phyloP scores from a whole-genome alignment of 768 basidiomycete species.

The Tubosaeta brunneosetosa region DNA sequence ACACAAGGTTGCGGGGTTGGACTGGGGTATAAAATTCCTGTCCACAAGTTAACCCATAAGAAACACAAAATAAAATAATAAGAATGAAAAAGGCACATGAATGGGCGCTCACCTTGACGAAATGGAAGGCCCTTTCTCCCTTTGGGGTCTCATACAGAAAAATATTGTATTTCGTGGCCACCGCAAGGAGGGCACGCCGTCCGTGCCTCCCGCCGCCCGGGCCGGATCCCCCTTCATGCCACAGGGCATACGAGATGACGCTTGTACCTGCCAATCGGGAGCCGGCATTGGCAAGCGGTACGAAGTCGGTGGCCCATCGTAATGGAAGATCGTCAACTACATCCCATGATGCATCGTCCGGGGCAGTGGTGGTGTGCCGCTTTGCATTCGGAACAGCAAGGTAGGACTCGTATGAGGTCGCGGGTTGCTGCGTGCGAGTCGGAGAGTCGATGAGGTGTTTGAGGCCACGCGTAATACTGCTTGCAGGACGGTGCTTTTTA shows the following conservation, averaged over 20 bases:
- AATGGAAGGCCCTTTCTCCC: slow-evolving; percentile 78
- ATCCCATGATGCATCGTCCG: slow-evolving; percentile 62
- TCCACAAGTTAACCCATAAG: background rate
- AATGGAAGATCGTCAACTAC: slow-evolving; percentile 67
- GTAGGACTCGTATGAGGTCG: slow-evolving; percentile 26
- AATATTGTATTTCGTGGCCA: slow-evolving; percentile 70
- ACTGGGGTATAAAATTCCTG: slow-evolving; percentile 84
- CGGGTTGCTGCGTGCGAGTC: slow-evolving; percentile 24
- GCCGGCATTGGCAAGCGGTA: slow-evolving; percentile 65
- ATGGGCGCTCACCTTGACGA: slow-evolving; percentile 53
- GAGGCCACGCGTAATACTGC: slow-evolving; percentile 58
- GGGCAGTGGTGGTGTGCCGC: slow-evolving; percentile 25
- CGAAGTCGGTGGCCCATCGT: slow-evolving; percentile 85
- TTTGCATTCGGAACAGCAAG: slow-evolving; percentile 28
- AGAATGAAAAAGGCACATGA: slow-evolving; percentile 20
- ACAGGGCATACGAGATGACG: slow-evolving; percentile 65
- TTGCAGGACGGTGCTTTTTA: slow-evolving; percentile 47
- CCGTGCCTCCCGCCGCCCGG: slow-evolving; percentile 42
- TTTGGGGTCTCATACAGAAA: slow-evolving; percentile 77
- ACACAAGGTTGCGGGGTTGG: slow-evolving; percentile 58
- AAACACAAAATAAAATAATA: background rate
- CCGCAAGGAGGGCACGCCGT: slow-evolving; percentile 57
- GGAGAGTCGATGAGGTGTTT: slow-evolving; percentile 50
- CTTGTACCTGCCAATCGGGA: slow-evolving; percentile 57
- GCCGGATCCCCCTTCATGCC: slow-evolving; percentile 51